Base-by-base conservation (phyloP, 2,329 filamentous ascomycete genomes). In the Xylariaceae sp. region DNA sequence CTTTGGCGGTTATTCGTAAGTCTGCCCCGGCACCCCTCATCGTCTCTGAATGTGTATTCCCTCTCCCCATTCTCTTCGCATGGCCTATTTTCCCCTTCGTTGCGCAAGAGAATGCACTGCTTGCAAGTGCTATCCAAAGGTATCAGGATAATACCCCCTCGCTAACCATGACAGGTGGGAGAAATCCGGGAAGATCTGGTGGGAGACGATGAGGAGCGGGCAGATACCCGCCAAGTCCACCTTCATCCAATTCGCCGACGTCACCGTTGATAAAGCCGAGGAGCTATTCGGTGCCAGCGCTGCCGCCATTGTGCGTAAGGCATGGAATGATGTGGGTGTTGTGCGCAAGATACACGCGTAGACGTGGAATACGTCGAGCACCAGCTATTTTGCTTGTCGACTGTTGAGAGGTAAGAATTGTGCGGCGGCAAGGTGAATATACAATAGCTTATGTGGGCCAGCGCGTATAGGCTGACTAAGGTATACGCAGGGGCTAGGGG, bases 151-250 rank as follows among this genome's bases (percentile, higher is more conserved):
- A 26, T 26, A 26, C 30, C 16, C 19, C 15, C 26, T 37, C n/a
- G 47, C 48, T 48, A 15, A 49, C n/a, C 10, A 18, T 0, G 21
- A 74, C 62, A 75, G 75, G 3, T 83, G 75, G 75, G 77, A 80
- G 61, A 78, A 77, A 67, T 76, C 76, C 8, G 77, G 77, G 12
- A 72, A 75, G 58, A 76, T 79, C 53, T 80, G 76, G 77, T 80
- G 77, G 76, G 72, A 74, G 61, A 68, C 76, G 0, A 70, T 80
- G 71, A 71, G 63, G 16, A 74, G 72, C 32, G 74, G 74, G 16
- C 70, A 68, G 16, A 60, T 80, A 6, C 68, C 72, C 0, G 52
- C 68, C 15, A 65, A 63, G 10, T 75, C 72, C 61, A 75, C 67
- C 7, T 80, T 80, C 58, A 55, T 71, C 36, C 73, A 78, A 57